A percentile compares a stretch with the other conserved stretches of the same genome.
Conservation (phyloP, 306 rosid species). For the Vicia villosa region DNA sequence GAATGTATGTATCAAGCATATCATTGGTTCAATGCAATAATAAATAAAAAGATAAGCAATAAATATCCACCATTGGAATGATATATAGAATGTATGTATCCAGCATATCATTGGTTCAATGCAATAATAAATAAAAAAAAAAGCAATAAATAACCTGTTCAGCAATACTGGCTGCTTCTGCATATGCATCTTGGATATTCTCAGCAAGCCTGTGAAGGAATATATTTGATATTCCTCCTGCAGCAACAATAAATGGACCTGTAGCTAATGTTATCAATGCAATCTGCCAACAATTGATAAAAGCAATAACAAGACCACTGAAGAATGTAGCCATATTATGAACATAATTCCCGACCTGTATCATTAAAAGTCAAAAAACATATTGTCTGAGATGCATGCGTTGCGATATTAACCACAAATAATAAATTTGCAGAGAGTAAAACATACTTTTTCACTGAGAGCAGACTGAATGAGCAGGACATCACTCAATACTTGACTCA, state of each 20-base stretch:
- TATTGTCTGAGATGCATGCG: constrained; percentile 41
- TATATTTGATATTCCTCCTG: constrained; percentile 98
- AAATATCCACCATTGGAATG: constrained; percentile 15
- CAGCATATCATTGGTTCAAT: constrained; percentile 16
- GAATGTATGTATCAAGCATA: constrained; percentile 12
- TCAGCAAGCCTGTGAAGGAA: constrained; percentile 99
- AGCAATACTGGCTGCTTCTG: constrained; percentile 99
- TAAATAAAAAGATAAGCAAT: constrained; percentile 17
- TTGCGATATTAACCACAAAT: constrained; percentile 22
- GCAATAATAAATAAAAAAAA: constrained; percentile 18
- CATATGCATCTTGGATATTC: constrained; percentile 99
- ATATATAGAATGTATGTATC: neutral
- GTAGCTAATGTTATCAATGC: constrained; percentile 93
- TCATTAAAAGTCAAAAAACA: constrained; percentile 42
- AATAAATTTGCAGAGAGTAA: constrained; percentile 24
- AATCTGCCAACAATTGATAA: constrained; percentile 97
- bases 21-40: constrained; percentile 17
- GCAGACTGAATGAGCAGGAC: constrained; percentile 99
- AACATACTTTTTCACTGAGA: constrained; percentile 91
- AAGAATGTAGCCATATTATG: constrained; percentile 99
- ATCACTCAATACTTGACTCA: constrained; percentile 99
- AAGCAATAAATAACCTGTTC: constrained; percentile 79
- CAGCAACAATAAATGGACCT: constrained; percentile 99
- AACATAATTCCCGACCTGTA: constrained; percentile 94
- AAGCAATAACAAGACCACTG: constrained; percentile 95